Base-by-base conservation (phyloP, 441 rosid genomes). In the Pelargonium myrrhifolium region DNA sequence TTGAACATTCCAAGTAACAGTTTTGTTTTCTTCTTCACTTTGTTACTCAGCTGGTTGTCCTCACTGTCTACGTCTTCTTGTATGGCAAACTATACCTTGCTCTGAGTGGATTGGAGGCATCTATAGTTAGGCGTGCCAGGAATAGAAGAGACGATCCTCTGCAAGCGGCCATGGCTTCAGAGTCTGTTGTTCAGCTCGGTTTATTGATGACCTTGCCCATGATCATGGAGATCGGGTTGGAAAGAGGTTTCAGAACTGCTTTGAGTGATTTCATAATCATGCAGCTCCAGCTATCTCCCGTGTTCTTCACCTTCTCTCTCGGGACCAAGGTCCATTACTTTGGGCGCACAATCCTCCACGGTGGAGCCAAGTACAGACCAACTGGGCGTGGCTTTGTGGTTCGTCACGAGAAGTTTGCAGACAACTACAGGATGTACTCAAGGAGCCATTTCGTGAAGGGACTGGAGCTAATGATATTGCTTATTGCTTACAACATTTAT, bases 341-440 rank as follows among this genome's bases (percentile, higher is more conserved):
- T 70, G 97, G 97, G 55, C 84, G 98, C 63, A 89, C 98, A 65
- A 76, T 90, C 76, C 83, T 93, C 72, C 98, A 90, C 62, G 98
- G 98, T 20, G 98, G 97, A 60, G 94, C 97, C 68, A 90, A 87
- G 72, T 93, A 93, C 83, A 81, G 96, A 81, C 97, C 98, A 74
- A 93, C 97, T 14, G 97, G 97, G 3, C 96, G 98, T 80, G 96
- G 98, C n/a, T 93, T 93, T 66, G 97, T 93, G 49, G 98, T 93
- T 39, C 80, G 86, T 58, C 98, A 93, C 69, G 97, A 90, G 85
- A 93, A 93, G 75, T 93, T 87, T 79, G 98, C 96, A 14, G 98
- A 93, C 78, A 93, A 90, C 65, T 90, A 93, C 72, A 81, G 98
- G 74, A 84, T 90, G 91, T 93, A 93, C 73, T 93, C 98, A 2